Conservation (phyloP, 352 stramenopile species). For the Plasmopara muralis region DNA sequence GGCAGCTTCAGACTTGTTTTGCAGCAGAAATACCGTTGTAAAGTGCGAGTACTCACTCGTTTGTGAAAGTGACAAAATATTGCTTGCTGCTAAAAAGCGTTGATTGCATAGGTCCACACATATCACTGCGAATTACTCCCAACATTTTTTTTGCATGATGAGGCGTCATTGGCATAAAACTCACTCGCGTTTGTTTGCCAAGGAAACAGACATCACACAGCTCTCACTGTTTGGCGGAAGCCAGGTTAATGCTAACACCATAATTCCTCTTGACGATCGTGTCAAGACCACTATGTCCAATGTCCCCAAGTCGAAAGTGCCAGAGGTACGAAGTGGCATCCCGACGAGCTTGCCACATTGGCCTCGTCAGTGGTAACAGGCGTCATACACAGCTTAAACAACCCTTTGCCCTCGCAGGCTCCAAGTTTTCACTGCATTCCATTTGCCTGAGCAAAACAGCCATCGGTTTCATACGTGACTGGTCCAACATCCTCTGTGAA, state of each 20-base stretch:
- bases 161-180: neutral
- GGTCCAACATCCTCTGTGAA: too few relatives aligned
- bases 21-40: too few relatives aligned
- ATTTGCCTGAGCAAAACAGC: too few relatives aligned
- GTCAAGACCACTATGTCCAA: neutral
- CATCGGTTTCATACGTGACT: too few relatives aligned
- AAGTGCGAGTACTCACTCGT: too few relatives aligned
- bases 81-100: too few relatives aligned
- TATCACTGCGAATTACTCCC: too few relatives aligned
- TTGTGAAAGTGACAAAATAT: too few relatives aligned
- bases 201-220: neutral
- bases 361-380: neutral
- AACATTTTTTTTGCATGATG: neutral
- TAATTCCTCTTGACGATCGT: neutral
- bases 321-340: neutral
- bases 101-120: too few relatives aligned
- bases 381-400: neutral
- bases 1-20: too few relatives aligned
- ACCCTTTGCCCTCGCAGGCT: too few relatives aligned
- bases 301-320: neutral
- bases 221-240: neutral
- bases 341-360: neutral
- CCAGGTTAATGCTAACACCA: neutral
- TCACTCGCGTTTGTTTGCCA: neutral
- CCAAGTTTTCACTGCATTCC: too few relatives aligned